Conservation (phyloP, 345 rosid genomes). For the Eucalyptus dawsonii region DNA sequence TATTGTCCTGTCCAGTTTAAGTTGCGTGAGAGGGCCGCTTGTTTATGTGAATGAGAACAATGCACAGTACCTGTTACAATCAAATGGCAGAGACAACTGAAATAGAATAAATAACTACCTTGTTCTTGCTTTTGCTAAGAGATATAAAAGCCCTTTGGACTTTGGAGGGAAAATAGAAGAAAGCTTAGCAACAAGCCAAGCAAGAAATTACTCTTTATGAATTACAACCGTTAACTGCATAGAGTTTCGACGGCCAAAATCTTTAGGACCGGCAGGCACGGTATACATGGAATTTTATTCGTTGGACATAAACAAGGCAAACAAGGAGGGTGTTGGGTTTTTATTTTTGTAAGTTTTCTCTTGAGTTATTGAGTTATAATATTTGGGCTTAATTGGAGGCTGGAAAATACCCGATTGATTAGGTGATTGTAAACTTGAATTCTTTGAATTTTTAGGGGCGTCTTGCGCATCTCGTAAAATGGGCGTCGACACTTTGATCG, state of each 20-base stretch:
- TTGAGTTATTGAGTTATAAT: too few species aligned
- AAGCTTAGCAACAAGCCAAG: background rate
- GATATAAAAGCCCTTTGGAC: background rate
- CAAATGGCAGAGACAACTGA: background rate
- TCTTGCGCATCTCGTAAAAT: background rate
- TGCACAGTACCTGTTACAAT: background rate
- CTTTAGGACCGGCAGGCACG: conserved; percentile 31
- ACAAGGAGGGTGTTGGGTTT: background rate
- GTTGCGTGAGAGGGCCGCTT: background rate
- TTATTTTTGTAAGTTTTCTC: background rate
- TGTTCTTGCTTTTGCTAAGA: background rate
- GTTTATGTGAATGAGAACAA: background rate
- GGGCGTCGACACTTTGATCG: background rate
- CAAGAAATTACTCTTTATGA: background rate
- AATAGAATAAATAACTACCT: background rate
- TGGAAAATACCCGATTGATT: too few species aligned
- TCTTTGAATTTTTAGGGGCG: background rate
- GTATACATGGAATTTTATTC: background rate
- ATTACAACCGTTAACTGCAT: conserved; percentile 1
- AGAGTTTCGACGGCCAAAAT: conserved; percentile 34
- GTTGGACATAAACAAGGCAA: background rate
- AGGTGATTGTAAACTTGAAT: background rate
- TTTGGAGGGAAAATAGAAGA: background rate
- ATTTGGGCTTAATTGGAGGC: background rate
- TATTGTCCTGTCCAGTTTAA: background rate